Conservation (phyloP, 306 rosid species). For the Adenanthera pavonina region DNA sequence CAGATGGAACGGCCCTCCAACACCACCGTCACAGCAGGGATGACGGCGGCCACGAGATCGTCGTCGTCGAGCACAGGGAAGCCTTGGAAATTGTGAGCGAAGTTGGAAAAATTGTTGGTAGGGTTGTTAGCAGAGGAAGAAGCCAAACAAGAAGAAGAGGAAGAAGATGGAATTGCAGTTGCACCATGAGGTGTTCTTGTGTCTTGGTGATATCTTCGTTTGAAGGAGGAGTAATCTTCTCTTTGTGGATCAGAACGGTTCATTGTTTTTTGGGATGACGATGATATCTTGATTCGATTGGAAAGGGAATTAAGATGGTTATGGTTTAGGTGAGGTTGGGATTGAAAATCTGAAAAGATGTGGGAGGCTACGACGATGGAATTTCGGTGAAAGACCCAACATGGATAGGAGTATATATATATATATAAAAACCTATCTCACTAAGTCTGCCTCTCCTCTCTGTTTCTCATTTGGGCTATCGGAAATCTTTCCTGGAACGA, state of each 20-base stretch:
- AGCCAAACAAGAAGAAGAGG: neutral
- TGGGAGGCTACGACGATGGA: constrained; percentile 42
- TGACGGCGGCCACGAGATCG: constrained; percentile 60
- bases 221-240: constrained; percentile 51
- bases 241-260: constrained; percentile 58
- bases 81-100: constrained; percentile 38
- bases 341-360: constrained; percentile 34
- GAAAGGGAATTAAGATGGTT: constrained; percentile 28
- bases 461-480: too few species aligned
- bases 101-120: neutral
- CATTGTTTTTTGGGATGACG: constrained; percentile 35
- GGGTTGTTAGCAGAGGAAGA: constrained; percentile 39
- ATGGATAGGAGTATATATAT: too few species aligned
- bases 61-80: constrained; percentile 56
- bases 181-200: constrained; percentile 19
- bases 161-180: constrained; percentile 45
- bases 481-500: too few species aligned
- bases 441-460: constrained; percentile 17
- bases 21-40: constrained; percentile 83
- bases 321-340: constrained; percentile 39
- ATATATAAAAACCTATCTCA: neutral
- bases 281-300: neutral
- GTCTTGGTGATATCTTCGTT: constrained; percentile 64
- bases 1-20: constrained; percentile 90
- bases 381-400: constrained; percentile 30